Conservation (phyloP, 257 asterid genomes). For the Solanum pennellii region DNA sequence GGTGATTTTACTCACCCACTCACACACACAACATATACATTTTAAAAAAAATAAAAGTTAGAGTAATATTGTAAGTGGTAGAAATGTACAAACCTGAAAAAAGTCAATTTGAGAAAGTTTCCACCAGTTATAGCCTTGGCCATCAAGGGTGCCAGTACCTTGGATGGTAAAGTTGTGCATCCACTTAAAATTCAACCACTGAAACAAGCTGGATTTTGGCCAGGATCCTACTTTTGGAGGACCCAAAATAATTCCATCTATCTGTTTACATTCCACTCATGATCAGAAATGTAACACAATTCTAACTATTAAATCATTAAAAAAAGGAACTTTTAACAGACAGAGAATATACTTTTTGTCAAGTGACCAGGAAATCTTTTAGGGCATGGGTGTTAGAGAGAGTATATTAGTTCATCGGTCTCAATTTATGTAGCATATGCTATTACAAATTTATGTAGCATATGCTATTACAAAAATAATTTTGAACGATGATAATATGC, state of each 20-base stretch:
- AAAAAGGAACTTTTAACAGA: background rate
- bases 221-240: constrained; percentile 55
- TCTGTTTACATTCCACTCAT: constrained; percentile 20
- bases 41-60: background rate
- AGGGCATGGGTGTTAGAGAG: background rate
- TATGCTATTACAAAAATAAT: no score
- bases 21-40: background rate
- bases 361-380: background rate
- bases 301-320: background rate
- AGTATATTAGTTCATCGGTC: background rate
- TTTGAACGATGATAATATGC: no score
- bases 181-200: constrained; percentile 80
- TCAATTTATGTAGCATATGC: no score
- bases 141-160: constrained; percentile 72
- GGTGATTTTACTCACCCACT: background rate
- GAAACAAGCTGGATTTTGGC: constrained; percentile 53
- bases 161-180: constrained; percentile 52
- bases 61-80: background rate
- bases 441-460: accelerated
- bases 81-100: constrained; percentile 20
- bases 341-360: background rate
- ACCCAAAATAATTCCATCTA: constrained; percentile 57
- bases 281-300: background rate
- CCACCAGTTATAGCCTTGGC: constrained; percentile 89
- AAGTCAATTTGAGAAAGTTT: constrained; percentile 19